phyloP scores from a whole-genome alignment of 129 eudicot species.

The Ambrosia artemisiifolia region DNA sequence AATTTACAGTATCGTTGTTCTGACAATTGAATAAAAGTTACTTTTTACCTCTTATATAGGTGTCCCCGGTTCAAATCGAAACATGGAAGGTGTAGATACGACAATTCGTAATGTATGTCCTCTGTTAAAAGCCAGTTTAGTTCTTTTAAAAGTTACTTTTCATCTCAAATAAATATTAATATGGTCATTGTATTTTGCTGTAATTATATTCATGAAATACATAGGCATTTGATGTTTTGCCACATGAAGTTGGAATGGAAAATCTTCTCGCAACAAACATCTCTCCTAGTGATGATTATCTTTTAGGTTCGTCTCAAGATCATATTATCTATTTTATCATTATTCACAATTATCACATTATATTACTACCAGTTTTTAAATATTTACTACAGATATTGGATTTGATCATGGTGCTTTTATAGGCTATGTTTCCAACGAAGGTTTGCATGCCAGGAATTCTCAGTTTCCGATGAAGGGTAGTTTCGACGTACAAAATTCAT shows the following conservation, averaged over 20 bases:
- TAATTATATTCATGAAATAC: conserved; percentile 24
- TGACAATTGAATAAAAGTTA: conserved; percentile 11
- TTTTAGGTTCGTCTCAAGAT: conserved; percentile 42
- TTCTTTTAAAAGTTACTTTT: not conserved
- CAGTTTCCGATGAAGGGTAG: conserved; percentile 31
- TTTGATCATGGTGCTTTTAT: conserved; percentile 44
- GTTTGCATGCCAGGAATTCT: conserved; percentile 35
- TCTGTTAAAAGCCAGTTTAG: not conserved
- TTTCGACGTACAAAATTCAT: conserved; percentile 32
- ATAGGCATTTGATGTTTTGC: conserved; percentile 60
- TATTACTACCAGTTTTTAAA: not conserved
- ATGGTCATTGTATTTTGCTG: not conserved
- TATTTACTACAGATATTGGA: conserved; percentile 51
- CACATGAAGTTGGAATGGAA: conserved; percentile 42
- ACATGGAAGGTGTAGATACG: conserved; percentile 30
- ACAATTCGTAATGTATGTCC: conserved; percentile 37
- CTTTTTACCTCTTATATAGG: conserved; percentile 31
- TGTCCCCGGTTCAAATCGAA: conserved; percentile 24
- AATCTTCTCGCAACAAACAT: conserved; percentile 32
- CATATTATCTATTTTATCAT: not conserved
- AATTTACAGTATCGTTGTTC: not conserved
- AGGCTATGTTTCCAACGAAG: conserved; percentile 47
- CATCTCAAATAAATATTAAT: not conserved
- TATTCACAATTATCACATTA: not conserved
- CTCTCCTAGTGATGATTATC: conserved; percentile 59